Evolutionary conservation across 805 yeast species (phyloP), one percentile per base, ranked within the genome.

Genomic region (Spathaspora passalidarum): DNA sequence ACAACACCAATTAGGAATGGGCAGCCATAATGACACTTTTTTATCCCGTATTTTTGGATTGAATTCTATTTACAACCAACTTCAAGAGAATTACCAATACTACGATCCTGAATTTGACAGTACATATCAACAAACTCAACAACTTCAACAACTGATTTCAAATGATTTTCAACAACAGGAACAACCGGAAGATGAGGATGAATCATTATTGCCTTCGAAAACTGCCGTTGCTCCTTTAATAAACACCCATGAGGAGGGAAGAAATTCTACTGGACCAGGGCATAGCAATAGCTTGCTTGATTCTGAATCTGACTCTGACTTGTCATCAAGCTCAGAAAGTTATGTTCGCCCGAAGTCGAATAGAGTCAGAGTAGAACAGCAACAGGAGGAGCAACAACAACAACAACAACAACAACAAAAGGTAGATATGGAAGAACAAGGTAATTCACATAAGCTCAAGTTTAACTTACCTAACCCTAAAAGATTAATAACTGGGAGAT

Each of bases 31-130:
- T 43, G 81, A 80, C 53, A 82, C 86, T 5, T 82, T 82, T 55
- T 68, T 82, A 48, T 80, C 85, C 8, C 68, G 87, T 36, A 84
- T 82, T 18, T 81, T 82, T 62, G 88, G 86, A 3, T 63, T 72
- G 32, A 69, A 71, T 45, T 71, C 76, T 7, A 62, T 72, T 9
- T 72, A 72, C 53, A 71, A 66, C 50, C 73, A 67, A 49, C 54
- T 68, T 13, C 61, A 66, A 20, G 73, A 70, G 23, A 68, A 65
- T 47, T 66, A 65, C 52, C 70, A 63, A 39, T 69, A 61, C 57
- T 68, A 68, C 43, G 73, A 68, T 48, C 65, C 67, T 22, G 72
- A 67, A 32, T 50, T 55, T 37, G 66, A 58, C 44, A 47, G 49
- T 46, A 45, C 37, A 2, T 42, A 43, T 38, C 51, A 51, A 14